Evolutionary conservation across 352 stramenopile species (phyloP).

Genomic region (Pythium apleroticum): DNA sequence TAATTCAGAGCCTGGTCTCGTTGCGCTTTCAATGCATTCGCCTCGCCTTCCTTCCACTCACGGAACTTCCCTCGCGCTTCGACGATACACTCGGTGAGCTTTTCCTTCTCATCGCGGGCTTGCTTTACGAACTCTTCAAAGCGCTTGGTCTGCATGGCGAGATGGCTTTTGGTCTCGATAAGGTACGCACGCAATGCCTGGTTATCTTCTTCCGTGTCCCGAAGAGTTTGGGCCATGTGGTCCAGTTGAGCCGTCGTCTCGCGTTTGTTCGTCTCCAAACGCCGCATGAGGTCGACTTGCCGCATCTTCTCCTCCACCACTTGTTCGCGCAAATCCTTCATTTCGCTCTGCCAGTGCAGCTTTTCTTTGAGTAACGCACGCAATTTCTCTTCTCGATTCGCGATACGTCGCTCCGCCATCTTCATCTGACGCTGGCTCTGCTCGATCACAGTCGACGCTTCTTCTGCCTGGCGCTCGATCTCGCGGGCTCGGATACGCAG

Average conservation of each 20-base stretch:
- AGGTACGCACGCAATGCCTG: slow-evolving; percentile 35
- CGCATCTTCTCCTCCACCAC: slow-evolving; percentile 75
- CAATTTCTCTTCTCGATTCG: slow-evolving; percentile 66
- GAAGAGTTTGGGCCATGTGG: slow-evolving; percentile 32
- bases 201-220: slow-evolving; percentile 46
- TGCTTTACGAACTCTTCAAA: slow-evolving; percentile 52
- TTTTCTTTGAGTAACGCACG: slow-evolving; percentile 65
- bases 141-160: slow-evolving; percentile 40
- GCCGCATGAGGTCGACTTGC: slow-evolving; percentile 60
- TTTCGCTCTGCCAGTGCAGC: slow-evolving; percentile 62
- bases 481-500: slow-evolving; percentile 55
- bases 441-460: slow-evolving; percentile 44
- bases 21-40: slow-evolving; percentile 30
- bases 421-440: slow-evolving; percentile 63
- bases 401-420: slow-evolving; percentile 47
- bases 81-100: slow-evolving; percentile 47
- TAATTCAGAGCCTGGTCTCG: slow-evolving; percentile 51
- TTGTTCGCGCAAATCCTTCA: slow-evolving; percentile 56
- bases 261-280: slow-evolving; percentile 50
- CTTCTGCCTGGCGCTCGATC: slow-evolving; percentile 50
- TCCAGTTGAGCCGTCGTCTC: slow-evolving; percentile 43
- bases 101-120: slow-evolving; percentile 57
- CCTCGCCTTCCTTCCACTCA: slow-evolving; percentile 67
- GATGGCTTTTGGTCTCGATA: slow-evolving; percentile 42
- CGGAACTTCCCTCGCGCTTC: slow-evolving; percentile 60